These are phyloP conservation scores for Castanopsis chinensis DNA, from an alignment of 306 rosid species.

Conservation along the genomic window DNA sequence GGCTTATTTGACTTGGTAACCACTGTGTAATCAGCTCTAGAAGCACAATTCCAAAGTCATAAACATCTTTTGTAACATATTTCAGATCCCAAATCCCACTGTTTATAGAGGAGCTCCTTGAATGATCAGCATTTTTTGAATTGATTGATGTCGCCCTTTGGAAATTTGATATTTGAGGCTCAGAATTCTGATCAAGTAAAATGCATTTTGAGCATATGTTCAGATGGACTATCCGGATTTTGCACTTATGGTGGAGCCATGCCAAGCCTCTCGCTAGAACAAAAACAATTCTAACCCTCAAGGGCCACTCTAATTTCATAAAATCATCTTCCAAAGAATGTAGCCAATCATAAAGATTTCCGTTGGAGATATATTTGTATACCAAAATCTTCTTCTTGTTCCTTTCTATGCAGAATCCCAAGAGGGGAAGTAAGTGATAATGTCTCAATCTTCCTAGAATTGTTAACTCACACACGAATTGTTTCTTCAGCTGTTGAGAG, in stretches of 20 bases:
- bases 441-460: slow-evolving; percentile 5
- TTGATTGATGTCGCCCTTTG: background rate
- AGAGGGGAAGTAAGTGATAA: background rate
- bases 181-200: background rate
- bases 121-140: background rate
- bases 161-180: slow-evolving; percentile 19
- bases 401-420: too few relatives aligned
- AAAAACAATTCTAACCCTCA: slow-evolving; percentile 11
- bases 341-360: slow-evolving; percentile 17
- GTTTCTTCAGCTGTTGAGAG: background rate
- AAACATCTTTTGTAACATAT: slow-evolving; percentile 20
- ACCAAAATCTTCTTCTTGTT: background rate
- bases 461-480: slow-evolving; percentile 4
- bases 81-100: background rate
- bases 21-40: slow-evolving; percentile 12
- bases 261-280: slow-evolving; percentile 16
- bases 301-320: slow-evolving; percentile 17
- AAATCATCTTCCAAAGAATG: background rate
- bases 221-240: slow-evolving; percentile 12
- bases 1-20: background rate
- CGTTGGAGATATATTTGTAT: slow-evolving; percentile 16
- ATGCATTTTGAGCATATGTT: background rate
- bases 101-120: too few relatives aligned
- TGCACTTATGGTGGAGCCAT: slow-evolving; percentile 15
- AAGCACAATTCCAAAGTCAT: slow-evolving; percentile 6